Evolutionary conservation across 352 stramenopile genomes (phyloP), one percentile per base, ranked within the genome.

Genomic region (Albugo laibachii): DNA sequence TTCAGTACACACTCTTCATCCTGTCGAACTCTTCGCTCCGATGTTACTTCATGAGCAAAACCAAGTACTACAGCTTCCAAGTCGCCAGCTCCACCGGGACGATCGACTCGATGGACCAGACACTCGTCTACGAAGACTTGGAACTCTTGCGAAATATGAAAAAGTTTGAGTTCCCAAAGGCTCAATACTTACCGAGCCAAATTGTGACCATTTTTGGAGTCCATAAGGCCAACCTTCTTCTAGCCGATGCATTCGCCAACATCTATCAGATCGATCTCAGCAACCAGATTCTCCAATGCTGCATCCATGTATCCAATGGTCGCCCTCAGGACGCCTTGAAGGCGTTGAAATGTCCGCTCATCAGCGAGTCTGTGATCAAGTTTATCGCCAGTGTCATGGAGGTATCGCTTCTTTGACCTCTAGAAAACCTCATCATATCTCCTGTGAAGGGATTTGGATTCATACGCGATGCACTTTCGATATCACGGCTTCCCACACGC

Each of bases 1-100:
- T 78, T 36, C 61, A 82, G 36, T 69, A 83, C 37, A 79, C 72
- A 41, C 62, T 87, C 6, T 83, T 87, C 52, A 68, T 72, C 41
- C 53, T 60, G 1, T 73, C 64, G 1, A 58, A 73, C 13, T 62
- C 77, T 12, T 62, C 73, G 24, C 51, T 87, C n/a, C 75, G 66
- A 41, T 81, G 70, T 49, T 83, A 59, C 31, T 46, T 87, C 1
- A 53, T 86, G 19, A 83, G 64, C 20, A 69, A 59, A 47, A 63
- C 63, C 14, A 61, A 69, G 12, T 70, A 58, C 36, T 84, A 83
- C 35, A 63, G 55, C 1, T 58, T 87, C 20, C 66, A 67, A n/a
- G 36, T 87, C n/a, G 74, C 67, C 19, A 51, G 8, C 39, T 27
- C n/a, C 44, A 19, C 18, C 12, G 0, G 61, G 62, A 35, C 2